A percentile compares a stretch with the other conserved stretches of the same genome.
phyloP scores from a whole-genome alignment of 805 yeast species.

The Ogataea chonburiensis region DNA sequence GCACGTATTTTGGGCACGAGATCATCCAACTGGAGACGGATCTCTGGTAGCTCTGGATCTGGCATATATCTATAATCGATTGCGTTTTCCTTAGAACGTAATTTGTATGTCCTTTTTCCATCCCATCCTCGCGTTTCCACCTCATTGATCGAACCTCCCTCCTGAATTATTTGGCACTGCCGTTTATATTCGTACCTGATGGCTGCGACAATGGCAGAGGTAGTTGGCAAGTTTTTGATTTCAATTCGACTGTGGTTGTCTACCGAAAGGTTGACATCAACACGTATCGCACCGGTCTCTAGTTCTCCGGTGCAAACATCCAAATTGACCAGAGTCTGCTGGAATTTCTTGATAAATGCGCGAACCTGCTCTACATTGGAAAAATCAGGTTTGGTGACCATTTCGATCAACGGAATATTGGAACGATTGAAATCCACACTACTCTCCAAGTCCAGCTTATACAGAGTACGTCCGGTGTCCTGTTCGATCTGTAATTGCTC shows the following conservation, averaged over 20 bases:
- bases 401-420: constrained; percentile 82
- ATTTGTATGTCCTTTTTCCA: constrained; percentile 63
- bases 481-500: constrained; percentile 90
- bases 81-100: constrained; percentile 76
- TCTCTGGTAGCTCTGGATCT: constrained; percentile 79
- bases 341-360: constrained; percentile 79
- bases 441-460: constrained; percentile 41
- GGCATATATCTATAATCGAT: constrained; percentile 93
- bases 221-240: constrained; percentile 83
- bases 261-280: constrained; percentile 90
- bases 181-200: constrained; percentile 69
- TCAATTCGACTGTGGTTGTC: constrained; percentile 75
- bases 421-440: constrained; percentile 80
- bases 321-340: constrained; percentile 62
- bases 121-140: constrained; percentile 91
- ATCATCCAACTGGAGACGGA: constrained; percentile 46
- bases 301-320: constrained; percentile 84
- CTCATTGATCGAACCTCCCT: constrained; percentile 24
- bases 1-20: constrained; percentile 38
- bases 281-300: constrained; percentile 93
- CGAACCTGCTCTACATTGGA: constrained; percentile 62
- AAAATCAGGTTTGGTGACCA: constrained; percentile 91
- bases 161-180: constrained; percentile 53
- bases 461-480: constrained; percentile 83
- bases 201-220: constrained; percentile 76